Evolutionary conservation across 2,329 filamentous ascomycete genomes (phyloP).

Genomic region (Cordyceps farinosa): DNA sequence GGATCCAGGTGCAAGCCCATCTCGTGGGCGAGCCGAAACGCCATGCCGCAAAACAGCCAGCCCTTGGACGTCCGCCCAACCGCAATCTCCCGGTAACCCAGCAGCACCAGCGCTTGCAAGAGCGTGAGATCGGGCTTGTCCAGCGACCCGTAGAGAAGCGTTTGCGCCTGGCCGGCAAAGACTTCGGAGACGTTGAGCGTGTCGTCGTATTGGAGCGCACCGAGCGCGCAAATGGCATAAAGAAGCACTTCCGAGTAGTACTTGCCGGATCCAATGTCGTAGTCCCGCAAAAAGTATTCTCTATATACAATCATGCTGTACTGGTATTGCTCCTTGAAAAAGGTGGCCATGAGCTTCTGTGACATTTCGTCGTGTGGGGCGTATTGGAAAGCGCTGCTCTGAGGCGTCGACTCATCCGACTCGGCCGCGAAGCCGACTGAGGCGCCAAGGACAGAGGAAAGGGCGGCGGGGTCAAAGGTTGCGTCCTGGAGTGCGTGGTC

Average conservation of each 20-base stretch:
- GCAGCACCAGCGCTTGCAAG: slow-evolving; percentile 41
- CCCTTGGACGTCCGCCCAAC: slow-evolving; percentile 46
- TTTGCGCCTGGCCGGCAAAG: slow-evolving; percentile 43
- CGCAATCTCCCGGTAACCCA: slow-evolving; percentile 47
- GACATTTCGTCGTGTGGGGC: slow-evolving; percentile 43
- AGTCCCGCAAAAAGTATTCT: slow-evolving; percentile 49
- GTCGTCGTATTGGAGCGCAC: slow-evolving; percentile 44
- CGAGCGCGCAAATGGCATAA: slow-evolving; percentile 47
- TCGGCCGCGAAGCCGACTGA: slow-evolving; percentile 2
- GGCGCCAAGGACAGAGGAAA: slow-evolving; percentile 15
- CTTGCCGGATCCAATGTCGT: slow-evolving; percentile 41
- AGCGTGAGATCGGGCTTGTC: slow-evolving; percentile 46
- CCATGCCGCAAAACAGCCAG: slow-evolving; percentile 51
- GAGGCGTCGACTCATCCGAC: slow-evolving; percentile 21
- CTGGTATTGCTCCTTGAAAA: slow-evolving; percentile 46
- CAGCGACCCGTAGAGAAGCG: slow-evolving; percentile 42
- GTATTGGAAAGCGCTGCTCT: slow-evolving; percentile 30
- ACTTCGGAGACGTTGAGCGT: slow-evolving; percentile 37
- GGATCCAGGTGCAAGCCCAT: slow-evolving; percentile 52
- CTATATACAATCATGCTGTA: slow-evolving; percentile 50
- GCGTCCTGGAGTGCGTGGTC: slow-evolving; percentile 13
- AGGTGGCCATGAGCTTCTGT: slow-evolving; percentile 43
- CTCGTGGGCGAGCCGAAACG: slow-evolving; percentile 47
- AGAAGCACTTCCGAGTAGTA: slow-evolving; percentile 50
- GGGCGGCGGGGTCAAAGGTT: slow-evolving; percentile 11